Percentiles rank a stretch among this genome's conserved stretches.
phyloP scores from a whole-genome alignment of 2,329 filamentous ascomycete genomes.

The Pseudomassariella vexata region DNA sequence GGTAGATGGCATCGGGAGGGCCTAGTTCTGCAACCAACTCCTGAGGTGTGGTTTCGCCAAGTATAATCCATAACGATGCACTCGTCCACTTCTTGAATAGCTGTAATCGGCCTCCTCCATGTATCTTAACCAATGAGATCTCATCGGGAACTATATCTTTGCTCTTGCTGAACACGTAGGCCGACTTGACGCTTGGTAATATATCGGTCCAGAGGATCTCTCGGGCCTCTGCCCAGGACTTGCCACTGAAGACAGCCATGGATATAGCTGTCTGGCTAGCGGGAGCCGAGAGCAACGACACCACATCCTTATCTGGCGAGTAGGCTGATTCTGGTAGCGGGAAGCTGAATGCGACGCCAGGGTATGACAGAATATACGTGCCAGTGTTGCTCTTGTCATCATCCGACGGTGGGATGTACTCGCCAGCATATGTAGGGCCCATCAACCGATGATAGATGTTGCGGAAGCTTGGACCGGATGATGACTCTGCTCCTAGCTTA shows the following conservation, averaged over 20 bases:
- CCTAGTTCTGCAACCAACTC: constrained; percentile 87
- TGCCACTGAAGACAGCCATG: constrained; percentile 86
- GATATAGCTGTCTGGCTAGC: constrained; percentile 71
- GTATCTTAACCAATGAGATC: constrained; percentile 71
- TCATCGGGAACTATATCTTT: constrained; percentile 84
- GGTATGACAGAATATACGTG: constrained; percentile 88
- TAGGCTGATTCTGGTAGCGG: constrained; percentile 69
- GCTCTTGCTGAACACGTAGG: constrained; percentile 61
- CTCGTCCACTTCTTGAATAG: constrained; percentile 66
- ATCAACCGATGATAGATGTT: constrained; percentile 93
- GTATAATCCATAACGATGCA: constrained; percentile 61
- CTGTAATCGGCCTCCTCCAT: constrained; percentile 74
- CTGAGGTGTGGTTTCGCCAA: constrained; percentile 87
- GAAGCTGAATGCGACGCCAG: constrained; percentile 90
- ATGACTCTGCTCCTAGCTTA: constrained; percentile 19
- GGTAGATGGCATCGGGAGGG: constrained; percentile 88
- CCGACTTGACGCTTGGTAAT: constrained; percentile 68
- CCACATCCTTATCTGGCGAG: constrained; percentile 73
- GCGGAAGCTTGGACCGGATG: constrained; percentile 68
- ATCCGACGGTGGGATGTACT: constrained; percentile 67
- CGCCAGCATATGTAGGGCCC: constrained; percentile 87
- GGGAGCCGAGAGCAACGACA: constrained; percentile 75
- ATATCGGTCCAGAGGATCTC: constrained; percentile 69
- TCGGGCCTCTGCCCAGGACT: constrained; percentile 84
- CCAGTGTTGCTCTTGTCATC: constrained; percentile 52